A percentile compares a stretch with the other conserved stretches of the same genome.
phyloP scores from a whole-genome alignment of 805 yeast species.

The Cyberlindnera amylophila region DNA sequence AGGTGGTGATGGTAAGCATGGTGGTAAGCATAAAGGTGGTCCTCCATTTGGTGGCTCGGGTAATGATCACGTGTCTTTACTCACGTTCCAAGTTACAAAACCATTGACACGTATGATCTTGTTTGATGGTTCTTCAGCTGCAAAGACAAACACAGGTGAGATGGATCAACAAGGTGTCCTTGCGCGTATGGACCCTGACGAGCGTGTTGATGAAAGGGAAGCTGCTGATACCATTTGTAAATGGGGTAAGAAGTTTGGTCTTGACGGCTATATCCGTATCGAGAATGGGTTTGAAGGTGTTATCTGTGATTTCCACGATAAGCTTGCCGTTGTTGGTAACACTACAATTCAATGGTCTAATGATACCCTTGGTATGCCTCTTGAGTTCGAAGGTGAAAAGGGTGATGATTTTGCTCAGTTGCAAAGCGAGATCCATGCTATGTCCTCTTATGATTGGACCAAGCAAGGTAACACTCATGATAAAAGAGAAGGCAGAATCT shows the following conservation, averaged over 20 bases:
- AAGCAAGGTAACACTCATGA: conserved; percentile 45
- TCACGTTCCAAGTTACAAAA: conserved; percentile 44
- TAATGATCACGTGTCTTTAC: conserved; percentile 25
- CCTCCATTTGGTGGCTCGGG: background rate
- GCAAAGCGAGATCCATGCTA: conserved; percentile 23
- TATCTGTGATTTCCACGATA: conserved; percentile 52
- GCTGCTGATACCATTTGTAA: conserved; percentile 50
- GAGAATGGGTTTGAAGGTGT: conserved; percentile 63
- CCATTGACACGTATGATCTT: conserved; percentile 48
- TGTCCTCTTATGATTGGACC: conserved; percentile 41
- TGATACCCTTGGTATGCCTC: conserved; percentile 28
- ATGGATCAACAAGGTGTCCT: conserved; percentile 55
- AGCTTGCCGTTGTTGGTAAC: conserved; percentile 44
- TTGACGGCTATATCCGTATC: conserved; percentile 56
- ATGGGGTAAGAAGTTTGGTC: conserved; percentile 47
- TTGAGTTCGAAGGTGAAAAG: conserved; percentile 3
- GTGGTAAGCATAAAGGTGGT: background rate
- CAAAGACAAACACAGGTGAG: conserved; percentile 51
- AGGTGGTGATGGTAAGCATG: background rate
- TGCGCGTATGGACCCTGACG: conserved; percentile 32
- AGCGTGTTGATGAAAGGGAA: conserved; percentile 36
- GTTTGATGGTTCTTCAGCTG: conserved; percentile 70
- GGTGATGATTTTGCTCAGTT: conserved; percentile 15
- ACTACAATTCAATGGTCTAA: conserved; percentile 36
- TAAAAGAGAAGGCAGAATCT: conserved; percentile 45